Base-by-base conservation (phyloP, 306 rosid genomes). In the Sindora glabra region DNA sequence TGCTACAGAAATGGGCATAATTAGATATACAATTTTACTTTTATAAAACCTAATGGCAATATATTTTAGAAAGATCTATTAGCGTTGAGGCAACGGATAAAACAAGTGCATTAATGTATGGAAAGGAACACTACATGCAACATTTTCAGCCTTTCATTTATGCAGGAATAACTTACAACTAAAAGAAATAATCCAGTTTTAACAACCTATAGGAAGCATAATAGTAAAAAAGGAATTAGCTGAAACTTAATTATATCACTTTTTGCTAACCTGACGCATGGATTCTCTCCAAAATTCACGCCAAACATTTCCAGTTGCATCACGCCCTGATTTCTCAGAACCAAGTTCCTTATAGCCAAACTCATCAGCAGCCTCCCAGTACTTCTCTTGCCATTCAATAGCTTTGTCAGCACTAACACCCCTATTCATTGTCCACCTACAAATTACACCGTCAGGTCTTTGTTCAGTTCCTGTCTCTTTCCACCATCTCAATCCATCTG, bases 281-380 rank as follows among this genome's bases (percentile, higher is more conserved):
- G 99, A 84, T 69, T 94, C 97, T 64, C 74, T 82, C 99, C 99
- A 94, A 68, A 67, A 84, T 76, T 94, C 99, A 41, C 83, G 87
- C 99, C 99, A 94, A 65, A 89, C 87, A 80, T 77, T 94, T 67
- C 94, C 95, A 24, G 36, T 9, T 30, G 90, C 90, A 67, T 94
- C 87, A 6, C 97, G 99, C 41, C 99, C 97, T 22, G 86, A 78
- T 78, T 94, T 94, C 79, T 94, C 99, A 41, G 99, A 94, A 71
- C 97, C 97, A 70, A 94, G 97, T 71, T 94, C 99, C 79, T 86
- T 94, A 47, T 82, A 81, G 42, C 97, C 97, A 47, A 89, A 77
- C 63, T 86, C 97, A 75, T 89, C 87, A 17, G 99, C 70, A 65
- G 97, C 97, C 77, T 89, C 99, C 99, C 97, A 94, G 51, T 59